Percentiles rank a stretch among this genome's conserved stretches.
Conservation (phyloP, 2,329 filamentous ascomycete species). For the Diaporthe destruens region DNA sequence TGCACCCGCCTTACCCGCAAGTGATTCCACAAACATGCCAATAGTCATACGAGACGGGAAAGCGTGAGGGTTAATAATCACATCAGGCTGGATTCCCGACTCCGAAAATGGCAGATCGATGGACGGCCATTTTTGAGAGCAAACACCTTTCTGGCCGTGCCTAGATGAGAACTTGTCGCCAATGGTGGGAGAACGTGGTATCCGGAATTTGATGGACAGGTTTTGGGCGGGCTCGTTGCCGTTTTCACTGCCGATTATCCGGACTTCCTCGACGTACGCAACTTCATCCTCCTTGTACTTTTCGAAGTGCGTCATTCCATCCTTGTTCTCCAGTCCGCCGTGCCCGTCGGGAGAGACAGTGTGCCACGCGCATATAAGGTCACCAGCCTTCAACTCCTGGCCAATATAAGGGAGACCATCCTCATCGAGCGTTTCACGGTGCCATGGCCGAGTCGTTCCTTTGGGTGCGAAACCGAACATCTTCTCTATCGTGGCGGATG, state of each 20-base stretch:
- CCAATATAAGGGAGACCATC: conserved; percentile 90
- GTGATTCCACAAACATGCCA: conserved; percentile 98
- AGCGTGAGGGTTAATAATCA: conserved; percentile 99
- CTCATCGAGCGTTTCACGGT: conserved; percentile 81
- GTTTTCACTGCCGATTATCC: conserved; percentile 86
- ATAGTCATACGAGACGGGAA: conserved; percentile 99
- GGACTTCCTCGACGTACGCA: conserved; percentile 92
- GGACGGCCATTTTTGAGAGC: conserved; percentile 94
- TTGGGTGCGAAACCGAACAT: conserved; percentile 92
- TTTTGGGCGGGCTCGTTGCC: conserved; percentile 87
- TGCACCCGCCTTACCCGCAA: conserved; percentile 94
- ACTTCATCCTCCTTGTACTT: conserved; percentile 95
- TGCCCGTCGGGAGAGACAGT: conserved; percentile 84
- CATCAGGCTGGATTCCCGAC: conserved; percentile 93
- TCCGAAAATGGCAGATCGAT: conserved; percentile 97
- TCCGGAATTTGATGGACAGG: conserved; percentile 91
- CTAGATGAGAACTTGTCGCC: conserved; percentile 99
- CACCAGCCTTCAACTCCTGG: conserved; percentile 80
- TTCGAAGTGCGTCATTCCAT: conserved; percentile 87
- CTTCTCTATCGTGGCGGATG: conserved; percentile 78
- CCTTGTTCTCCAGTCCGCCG: conserved; percentile 84
- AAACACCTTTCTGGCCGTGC: conserved; percentile 98
- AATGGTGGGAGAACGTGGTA: conserved; percentile 91
- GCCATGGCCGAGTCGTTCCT: conserved; percentile 76
- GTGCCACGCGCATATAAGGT: conserved; percentile 90